phyloP scores from a whole-genome alignment of 1,139 yeast species.

The Saccharomycopsis hybrid region DNA sequence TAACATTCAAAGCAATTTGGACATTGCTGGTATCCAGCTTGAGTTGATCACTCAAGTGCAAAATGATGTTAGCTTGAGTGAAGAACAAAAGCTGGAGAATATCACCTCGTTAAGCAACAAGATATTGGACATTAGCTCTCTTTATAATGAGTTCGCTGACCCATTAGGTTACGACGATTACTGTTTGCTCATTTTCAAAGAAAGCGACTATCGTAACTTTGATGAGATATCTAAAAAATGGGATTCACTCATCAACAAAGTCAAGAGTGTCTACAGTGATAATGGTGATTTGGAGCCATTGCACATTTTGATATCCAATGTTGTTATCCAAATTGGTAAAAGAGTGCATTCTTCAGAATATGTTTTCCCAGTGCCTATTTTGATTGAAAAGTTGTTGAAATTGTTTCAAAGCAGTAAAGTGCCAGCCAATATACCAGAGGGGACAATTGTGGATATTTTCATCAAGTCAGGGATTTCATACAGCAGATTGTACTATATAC shows the following conservation, averaged over 20 bases:
- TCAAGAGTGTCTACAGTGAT: conserved; percentile 21
- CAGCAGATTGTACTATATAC: conserved; percentile 60
- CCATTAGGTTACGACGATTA: conserved; percentile 84
- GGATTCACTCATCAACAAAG: conserved; percentile 53
- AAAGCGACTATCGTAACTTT: conserved; percentile 71
- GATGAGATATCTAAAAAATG: conserved; percentile 70
- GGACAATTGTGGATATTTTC: conserved; percentile 64
- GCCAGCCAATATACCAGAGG: conserved; percentile 36
- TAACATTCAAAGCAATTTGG: conserved; percentile 72
- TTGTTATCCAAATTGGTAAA: conserved; percentile 43
- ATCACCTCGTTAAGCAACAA: conserved; percentile 52
- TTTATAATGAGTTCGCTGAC: conserved; percentile 81
- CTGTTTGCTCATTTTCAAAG: conserved; percentile 69
- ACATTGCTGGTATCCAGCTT: conserved; percentile 84
- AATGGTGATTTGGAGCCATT: conserved; percentile 26
- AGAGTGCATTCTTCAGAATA: conserved; percentile 52
- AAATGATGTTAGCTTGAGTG: conserved; percentile 51
- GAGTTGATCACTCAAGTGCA: conserved; percentile 60
- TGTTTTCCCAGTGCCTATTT: conserved; percentile 66
- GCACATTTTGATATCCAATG: conserved; percentile 31
- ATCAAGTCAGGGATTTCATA: conserved; percentile 67
- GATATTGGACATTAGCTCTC: conserved; percentile 65
- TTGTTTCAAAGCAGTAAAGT: conserved; percentile 26
- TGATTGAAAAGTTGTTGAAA: conserved; percentile 27
- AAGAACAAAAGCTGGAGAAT: conserved; percentile 41